phyloP scores from a whole-genome alignment of 805 yeast species.

The Pichia nakasei region DNA sequence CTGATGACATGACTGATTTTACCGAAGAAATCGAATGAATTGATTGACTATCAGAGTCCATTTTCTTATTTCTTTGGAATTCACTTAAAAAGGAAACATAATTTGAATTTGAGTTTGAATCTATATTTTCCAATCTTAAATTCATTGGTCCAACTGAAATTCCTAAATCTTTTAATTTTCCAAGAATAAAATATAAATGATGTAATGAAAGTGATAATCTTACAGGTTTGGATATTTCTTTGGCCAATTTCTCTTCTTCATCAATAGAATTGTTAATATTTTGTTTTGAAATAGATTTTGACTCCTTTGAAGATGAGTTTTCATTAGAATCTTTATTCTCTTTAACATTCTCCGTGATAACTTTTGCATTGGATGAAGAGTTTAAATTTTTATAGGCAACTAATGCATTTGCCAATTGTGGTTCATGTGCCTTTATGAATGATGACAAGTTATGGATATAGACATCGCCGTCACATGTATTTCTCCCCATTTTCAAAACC shows the following conservation, averaged over 20 bases:
- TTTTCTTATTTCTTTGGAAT: constrained; percentile 32
- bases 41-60: constrained; percentile 33
- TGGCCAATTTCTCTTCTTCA: constrained; percentile 8
- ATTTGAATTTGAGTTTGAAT: constrained; percentile 40
- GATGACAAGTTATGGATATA: constrained; percentile 46
- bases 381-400: constrained; percentile 40
- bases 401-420: constrained; percentile 50
- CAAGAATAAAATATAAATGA: constrained; percentile 54
- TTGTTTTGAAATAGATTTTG: too few relatives aligned
- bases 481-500: constrained; percentile 15
- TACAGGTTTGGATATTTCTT: constrained; percentile 35
- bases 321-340: neutral
- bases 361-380: neutral
- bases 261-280: constrained; percentile 9
- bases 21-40: constrained; percentile 52
- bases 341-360: neutral
- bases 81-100: constrained; percentile 54
- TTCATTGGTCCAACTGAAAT: constrained; percentile 53
- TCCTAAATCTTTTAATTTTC: constrained; percentile 41
- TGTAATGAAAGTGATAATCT: constrained; percentile 52
- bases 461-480: constrained; percentile 46
- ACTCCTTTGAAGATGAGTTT: too few relatives aligned
- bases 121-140: constrained; percentile 47
- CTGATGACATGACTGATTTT: constrained; percentile 41
- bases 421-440: constrained; percentile 47